Percentiles rank a stretch among this genome's conserved stretches.
phyloP scores from a whole-genome alignment of 768 basidiomycete species.

The Tricholomella constricta region DNA sequence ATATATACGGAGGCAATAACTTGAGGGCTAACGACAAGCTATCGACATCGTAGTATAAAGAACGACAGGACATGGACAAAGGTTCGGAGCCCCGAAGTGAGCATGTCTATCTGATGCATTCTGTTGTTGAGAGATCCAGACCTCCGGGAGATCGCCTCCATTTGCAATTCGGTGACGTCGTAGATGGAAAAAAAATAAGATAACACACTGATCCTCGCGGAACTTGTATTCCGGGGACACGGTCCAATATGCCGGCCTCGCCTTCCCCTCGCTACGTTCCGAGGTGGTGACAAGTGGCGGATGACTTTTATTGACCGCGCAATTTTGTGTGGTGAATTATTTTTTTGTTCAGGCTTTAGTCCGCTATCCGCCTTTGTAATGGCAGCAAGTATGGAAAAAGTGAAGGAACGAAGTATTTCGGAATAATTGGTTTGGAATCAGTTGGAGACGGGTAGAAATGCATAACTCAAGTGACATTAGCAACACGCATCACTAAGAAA shows the following conservation, averaged over 20 bases:
- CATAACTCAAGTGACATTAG: no score
- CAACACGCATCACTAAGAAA: neutral
- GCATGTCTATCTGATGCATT: neutral
- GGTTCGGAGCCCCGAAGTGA: neutral
- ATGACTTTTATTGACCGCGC: neutral
- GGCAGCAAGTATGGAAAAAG: no score
- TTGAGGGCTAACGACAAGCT: neutral
- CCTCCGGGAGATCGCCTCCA: neutral
- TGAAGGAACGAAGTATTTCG: neutral
- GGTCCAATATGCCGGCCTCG: neutral
- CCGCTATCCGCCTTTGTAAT: neutral
- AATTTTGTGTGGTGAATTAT: no score
- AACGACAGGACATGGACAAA: no score
- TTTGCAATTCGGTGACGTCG: neutral
- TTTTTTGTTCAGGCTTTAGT: neutral
- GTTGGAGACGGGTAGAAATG: neutral
- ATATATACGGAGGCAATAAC: no score
- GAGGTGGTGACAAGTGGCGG: neutral
- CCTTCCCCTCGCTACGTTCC: neutral
- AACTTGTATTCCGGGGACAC: neutral
- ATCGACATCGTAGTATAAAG: no score
- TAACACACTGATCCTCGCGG: neutral
- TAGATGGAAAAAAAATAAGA: neutral
- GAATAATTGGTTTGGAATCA: neutral
- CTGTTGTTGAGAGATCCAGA: neutral